Base-by-base conservation (phyloP, 139 green algal genomes). In the Coelastrella sp. region DNA sequence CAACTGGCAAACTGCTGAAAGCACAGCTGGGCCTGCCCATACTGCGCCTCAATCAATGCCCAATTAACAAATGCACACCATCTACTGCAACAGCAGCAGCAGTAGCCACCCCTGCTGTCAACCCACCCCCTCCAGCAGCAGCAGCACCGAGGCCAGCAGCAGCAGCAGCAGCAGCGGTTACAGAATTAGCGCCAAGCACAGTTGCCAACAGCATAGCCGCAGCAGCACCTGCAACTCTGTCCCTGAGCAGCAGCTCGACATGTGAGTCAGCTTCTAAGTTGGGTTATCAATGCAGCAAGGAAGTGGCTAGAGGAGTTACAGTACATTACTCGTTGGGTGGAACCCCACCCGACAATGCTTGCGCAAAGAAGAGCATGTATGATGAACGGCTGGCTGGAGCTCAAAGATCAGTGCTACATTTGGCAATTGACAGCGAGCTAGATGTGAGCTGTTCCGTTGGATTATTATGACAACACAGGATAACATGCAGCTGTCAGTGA, bases 211-310 rank as follows among this genome's bases (percentile, higher is more conserved):
- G 74, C 23, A 80, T 58, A 80, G 59, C 60, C 32, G 10, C 80
- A 73, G 80, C 80, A 86, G 80, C n/a, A 11, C 80, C 80, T 22
- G 8, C 22, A 5, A 14, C 60, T 74, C 57, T 22, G 59, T 75
- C 60, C 23, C 11, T 20, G n/a, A 74, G n/a, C 22, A 74, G 74
- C 22, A 58, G 74, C 58, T 10, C 74, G 7, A 22, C 13, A 17
- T 59, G 74, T 80, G 22, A 14, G 5, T 2, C 47, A 6, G 47
- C 77, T 11, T 76, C 59, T 5, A 87, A 61, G 7, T 23, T 87
- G 61, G 81, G 81, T 5, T 87, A 87, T 19, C 61, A 87, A 8
- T 87, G 81, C 81, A 87, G 81, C 22, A 60, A 78, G 14, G 23
- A 77, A 11, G 7, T 87, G 47, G 61, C 23, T 20, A 22, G 17